phyloP scores from a whole-genome alignment of 805 yeast genomes.

The Starmerella floricola region DNA sequence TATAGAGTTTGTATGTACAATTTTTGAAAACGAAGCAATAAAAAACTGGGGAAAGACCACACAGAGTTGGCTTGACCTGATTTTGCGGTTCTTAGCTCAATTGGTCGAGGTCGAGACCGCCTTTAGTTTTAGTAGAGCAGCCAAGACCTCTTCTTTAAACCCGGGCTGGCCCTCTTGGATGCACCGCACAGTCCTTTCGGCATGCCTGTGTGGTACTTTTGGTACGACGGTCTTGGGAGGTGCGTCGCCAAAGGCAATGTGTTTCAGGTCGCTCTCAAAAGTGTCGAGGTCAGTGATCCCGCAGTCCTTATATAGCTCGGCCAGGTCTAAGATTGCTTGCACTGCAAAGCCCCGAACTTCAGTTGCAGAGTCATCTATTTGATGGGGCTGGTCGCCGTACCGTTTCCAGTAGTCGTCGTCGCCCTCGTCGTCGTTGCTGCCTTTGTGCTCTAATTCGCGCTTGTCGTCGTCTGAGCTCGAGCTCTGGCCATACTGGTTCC shows the following conservation, averaged over 20 bases:
- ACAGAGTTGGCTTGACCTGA: no score
- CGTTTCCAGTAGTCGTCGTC: not conserved
- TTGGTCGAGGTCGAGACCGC: no score
- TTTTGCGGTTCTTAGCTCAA: no score
- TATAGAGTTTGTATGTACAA: no score
- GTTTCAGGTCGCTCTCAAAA: not conserved
- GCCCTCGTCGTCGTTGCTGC: not conserved
- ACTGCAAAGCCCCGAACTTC: slow-evolving; percentile 3
- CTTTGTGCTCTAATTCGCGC: not conserved
- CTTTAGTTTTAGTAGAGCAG: not conserved
- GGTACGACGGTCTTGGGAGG: slow-evolving; percentile 3
- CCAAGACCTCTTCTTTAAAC: not conserved
- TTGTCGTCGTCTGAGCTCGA: not conserved
- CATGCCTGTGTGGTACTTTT: slow-evolving; percentile 7
- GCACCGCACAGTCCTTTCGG: slow-evolving; percentile 3
- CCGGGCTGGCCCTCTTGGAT: not conserved
- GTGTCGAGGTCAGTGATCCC: not conserved
- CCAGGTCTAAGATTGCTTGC: slow-evolving; percentile 4
- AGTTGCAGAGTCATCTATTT: no score
- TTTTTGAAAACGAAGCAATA: no score
- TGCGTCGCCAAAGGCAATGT: not conserved
- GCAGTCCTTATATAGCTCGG: slow-evolving; percentile 8
- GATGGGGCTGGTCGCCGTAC: no score
- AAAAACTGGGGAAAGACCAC: no score
- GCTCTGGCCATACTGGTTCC: slow-evolving; percentile 2